Evolutionary conservation across 1,139 yeast genomes (phyloP), one percentile per base, ranked within the genome.

Genomic region (Geotrichum cucujoidarum): DNA sequence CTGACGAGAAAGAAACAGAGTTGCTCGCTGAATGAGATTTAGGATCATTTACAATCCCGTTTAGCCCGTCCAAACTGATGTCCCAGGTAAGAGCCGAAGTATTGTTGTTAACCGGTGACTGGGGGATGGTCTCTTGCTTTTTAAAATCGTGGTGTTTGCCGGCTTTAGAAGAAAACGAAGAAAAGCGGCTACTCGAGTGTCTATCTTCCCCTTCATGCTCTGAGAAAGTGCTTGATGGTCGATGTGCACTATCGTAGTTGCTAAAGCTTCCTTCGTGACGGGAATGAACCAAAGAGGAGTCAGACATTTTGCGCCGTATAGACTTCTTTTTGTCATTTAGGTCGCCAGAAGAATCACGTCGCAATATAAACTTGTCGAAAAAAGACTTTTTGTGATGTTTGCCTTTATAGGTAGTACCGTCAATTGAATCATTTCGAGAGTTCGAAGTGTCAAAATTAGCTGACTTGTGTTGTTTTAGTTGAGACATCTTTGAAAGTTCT

Each of bases 311-410:
- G 14, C 14, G 38, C 44, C 54, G 14, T 46, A 22, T 30, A 33
- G 40, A 31, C 20, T 52, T 46, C 18, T 42, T 37, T 21, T 42
- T 37, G 10, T 49, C 49, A 11, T 50, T 39, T 25, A 54, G 45
- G 25, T 56, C 63, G 1, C 55, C 51, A n/a, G 54, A 47, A 7
- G 60, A 57, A 21, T 60, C 64, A 5, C 62, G 53, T 13, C 63
- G 52, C 17, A 54, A 52, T 6, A 58, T 55, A 20, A 58, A 48
- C 39, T 58, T 57, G 20, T 58, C 60, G 8, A 60, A 42, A 30
- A 60, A 55, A 2, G 62, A 56, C 42, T 52, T 51, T 39, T 49
- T 49, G n/a, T 54, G 24, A n/a, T n/a, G n/a, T 40, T 46, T 42
- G 31, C 43, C 32, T 36, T 24, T 33, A n/a, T 50, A 55, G 27